Percentiles rank a stretch among this genome's conserved stretches.
Conservation (phyloP, 768 basidiomycete species). For the Tricholoma saponaceum region DNA sequence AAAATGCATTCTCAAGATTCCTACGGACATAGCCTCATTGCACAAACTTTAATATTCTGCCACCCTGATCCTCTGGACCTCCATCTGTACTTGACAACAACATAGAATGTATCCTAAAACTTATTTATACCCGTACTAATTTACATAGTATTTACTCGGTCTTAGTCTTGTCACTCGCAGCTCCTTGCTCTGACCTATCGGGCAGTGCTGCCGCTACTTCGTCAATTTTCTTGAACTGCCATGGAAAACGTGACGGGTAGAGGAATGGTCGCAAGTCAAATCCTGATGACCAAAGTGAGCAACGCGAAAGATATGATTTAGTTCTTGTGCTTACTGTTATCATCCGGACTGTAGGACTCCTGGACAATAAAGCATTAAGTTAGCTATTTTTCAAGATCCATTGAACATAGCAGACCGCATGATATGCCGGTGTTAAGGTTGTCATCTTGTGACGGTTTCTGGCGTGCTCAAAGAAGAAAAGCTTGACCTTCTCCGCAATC, state of each 20-base stretch:
- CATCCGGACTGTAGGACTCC: constrained; percentile 97
- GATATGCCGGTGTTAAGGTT: constrained; percentile 88
- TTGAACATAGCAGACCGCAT: constrained; percentile 62
- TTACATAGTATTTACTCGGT: constrained; percentile 32
- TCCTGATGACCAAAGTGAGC: constrained; percentile 42
- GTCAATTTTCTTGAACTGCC: constrained; percentile 97
- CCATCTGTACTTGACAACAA: constrained; percentile 18
- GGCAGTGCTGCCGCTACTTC: constrained; percentile 74
- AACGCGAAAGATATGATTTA: constrained; percentile 3
- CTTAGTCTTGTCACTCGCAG: constrained; percentile 38
- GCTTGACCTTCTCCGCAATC: constrained; percentile 97
- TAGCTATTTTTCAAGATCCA: not conserved
- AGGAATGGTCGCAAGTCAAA: constrained; percentile 96
- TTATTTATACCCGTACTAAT: constrained; percentile 6
- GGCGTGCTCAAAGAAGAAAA: constrained; percentile 96
- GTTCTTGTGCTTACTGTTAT: constrained; percentile 67
- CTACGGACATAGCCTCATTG: constrained; percentile 41
- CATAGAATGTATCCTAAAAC: not conserved
- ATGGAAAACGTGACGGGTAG: constrained; percentile 91
- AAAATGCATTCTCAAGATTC: constrained; percentile 73
- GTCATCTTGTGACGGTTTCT: constrained; percentile 99
- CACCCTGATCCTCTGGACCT: not conserved
- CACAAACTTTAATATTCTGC: not conserved
- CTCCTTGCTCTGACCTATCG: constrained; percentile 49
- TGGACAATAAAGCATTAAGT: constrained; percentile 24